A percentile compares a stretch with the other conserved stretches of the same genome.
These are phyloP conservation scores for Apiospora rasikravindrae DNA, from an alignment of 2,329 filamentous ascomycete genomes.

Conservation along the genomic window DNA sequence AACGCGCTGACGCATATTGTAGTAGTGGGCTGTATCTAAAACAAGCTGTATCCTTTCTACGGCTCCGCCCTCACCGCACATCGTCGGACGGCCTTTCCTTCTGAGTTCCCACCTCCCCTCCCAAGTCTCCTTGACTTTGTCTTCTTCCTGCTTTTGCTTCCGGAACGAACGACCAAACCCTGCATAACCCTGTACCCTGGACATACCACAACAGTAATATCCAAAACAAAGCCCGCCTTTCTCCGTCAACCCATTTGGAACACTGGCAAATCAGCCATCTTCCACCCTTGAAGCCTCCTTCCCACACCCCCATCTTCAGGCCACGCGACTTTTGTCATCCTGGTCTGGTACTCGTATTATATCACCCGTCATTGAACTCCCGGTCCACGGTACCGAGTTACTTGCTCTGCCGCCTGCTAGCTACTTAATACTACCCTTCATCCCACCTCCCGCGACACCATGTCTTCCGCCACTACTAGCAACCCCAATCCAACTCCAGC, in stretches of 20 bases:
- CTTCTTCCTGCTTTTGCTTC: conserved; percentile 11
- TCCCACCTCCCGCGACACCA: conserved; percentile 34
- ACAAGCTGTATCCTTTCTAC: conserved; percentile 16
- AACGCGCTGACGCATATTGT: conserved; percentile 20
- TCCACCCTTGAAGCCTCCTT: conserved; percentile 4
- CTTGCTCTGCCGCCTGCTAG: conserved; percentile 7
- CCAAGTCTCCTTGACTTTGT: neutral
- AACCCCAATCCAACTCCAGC: conserved; percentile 56
- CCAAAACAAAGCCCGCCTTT: conserved; percentile 16
- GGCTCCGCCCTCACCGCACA: conserved; percentile 14
- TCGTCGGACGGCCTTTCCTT: neutral
- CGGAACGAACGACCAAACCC: conserved; percentile 11
- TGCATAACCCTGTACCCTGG: conserved; percentile 15
- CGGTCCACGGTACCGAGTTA: conserved; percentile 15
- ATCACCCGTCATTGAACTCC: conserved; percentile 10
- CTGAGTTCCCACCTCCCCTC: neutral
- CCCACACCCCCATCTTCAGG: conserved; percentile 17
- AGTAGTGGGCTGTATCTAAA: conserved; percentile 20
- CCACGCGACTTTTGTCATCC: conserved; percentile 17
- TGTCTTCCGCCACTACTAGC: conserved; percentile 47
- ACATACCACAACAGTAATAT: conserved; percentile 17
- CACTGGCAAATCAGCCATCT: conserved; percentile 16
- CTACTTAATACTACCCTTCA: conserved; percentile 29
- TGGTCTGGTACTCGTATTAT: conserved; percentile 3
- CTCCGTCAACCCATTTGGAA: conserved; percentile 17